These are phyloP conservation scores for Amauroascus verrucosus DNA, from an alignment of 2,329 filamentous ascomycete species.

Conservation along the genomic window DNA sequence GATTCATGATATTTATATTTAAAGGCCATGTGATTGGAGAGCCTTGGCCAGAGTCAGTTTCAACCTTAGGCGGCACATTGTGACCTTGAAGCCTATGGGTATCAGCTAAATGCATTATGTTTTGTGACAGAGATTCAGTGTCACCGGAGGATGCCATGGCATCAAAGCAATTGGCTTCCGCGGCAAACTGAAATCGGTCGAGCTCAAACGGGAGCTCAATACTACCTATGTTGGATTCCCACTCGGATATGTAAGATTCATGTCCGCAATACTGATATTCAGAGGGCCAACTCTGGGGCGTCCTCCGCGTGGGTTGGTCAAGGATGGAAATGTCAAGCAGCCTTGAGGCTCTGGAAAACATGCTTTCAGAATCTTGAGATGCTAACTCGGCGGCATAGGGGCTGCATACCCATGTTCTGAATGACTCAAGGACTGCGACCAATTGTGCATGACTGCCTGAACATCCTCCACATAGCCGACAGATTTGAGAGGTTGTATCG, in stretches of 20 bases:
- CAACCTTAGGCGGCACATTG: not conserved
- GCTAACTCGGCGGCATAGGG: not conserved
- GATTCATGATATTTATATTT: not conserved
- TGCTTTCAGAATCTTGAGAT: conserved; percentile 1
- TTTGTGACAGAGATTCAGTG: not conserved
- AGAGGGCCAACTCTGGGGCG: not conserved
- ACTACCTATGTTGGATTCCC: not conserved
- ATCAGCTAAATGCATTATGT: not conserved
- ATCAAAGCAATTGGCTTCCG: not conserved
- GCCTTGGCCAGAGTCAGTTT: not conserved
- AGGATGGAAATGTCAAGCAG: not conserved
- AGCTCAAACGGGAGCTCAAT: not conserved
- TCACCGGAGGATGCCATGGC: not conserved
- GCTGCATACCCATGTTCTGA: conserved; percentile 5
- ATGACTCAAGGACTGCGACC: not conserved
- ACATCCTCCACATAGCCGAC: not conserved
- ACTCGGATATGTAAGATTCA: not conserved
- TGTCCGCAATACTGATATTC: not conserved
- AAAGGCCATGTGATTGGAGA: not conserved
- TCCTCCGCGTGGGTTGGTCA: not conserved
- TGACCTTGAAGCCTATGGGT: not conserved
- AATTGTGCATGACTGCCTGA: not conserved
- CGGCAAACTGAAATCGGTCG: not conserved
- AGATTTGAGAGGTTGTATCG: not conserved
- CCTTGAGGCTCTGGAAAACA: not conserved